Base-by-base conservation (phyloP, 1,284 basidiomycete genomes). In the Fomes fomentarius region DNA sequence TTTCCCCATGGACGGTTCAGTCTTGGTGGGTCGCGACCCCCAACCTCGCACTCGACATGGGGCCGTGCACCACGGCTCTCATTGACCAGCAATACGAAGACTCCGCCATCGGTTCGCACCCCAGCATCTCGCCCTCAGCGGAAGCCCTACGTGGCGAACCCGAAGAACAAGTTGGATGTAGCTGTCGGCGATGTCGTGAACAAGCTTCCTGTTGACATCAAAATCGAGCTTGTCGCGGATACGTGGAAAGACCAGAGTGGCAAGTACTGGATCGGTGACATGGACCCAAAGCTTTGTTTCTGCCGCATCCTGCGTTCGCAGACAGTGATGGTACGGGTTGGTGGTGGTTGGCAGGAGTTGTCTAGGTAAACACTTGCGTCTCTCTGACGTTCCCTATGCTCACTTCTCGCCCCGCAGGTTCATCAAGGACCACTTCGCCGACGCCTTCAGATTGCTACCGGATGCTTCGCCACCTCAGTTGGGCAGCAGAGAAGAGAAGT, bases 281-380 rank as follows among this genome's bases (percentile, higher is more conserved):
- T 90, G 59, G 90, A 94, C 47, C 84, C 94, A 1, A 94, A 88
- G 68, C 76, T 96, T 17, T 94, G 92, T 70, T 96, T 95, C 69
- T 96, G 94, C 70, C 83, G 94, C 19, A 96, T 96, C 52, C 73
- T 96, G 31, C 84, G 93, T n/a, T 94, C 91, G 3, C 89, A 93
- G 62, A 95, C 91, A 0, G 94, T 96, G 57, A 96, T 97, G 94
- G 93, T 97, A 37, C 84, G 94, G 56, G 92, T 96, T 15, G 94
- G 94, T 26, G 94, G 94, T 41, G 94, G 94, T n/a, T 96, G 94
- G 94, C 77, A 84, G 50, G 94, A 96, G 70, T 73, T 96, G 53
- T 93, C 91, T 11, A 93, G 85, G 93, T 94, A 69, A 54, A 86
- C 77, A 15, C 17, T 43, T 35, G 46, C 30, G 38, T 33, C 34